Base-by-base conservation (phyloP, 129 eudicot genomes). In the Arctium lappa region DNA sequence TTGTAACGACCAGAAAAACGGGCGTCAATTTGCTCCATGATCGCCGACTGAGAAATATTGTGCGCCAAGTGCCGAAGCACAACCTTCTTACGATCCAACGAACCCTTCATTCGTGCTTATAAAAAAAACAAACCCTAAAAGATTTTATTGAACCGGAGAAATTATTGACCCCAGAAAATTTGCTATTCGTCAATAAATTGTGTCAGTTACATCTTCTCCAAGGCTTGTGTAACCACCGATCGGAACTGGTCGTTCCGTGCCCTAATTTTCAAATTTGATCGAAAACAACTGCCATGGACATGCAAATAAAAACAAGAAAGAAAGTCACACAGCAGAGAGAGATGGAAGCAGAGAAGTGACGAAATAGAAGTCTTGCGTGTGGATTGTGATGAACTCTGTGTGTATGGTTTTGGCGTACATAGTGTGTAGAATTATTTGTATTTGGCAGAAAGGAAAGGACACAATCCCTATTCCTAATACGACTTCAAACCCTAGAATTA, bases 21-120 rank as follows among this genome's bases (percentile, higher is more conserved):
- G 3, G 83, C 78, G 83, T 91, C 98, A 72, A 94, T 82, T 46
- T 91, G 97, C 72, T 94, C 98, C 71, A 79, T 50, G 8, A 94
- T 85, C 92, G 79, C 79, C 65, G 94, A 76, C 89, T 91, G 88
- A 73, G 98, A 80, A 76, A 94, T 88, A 82, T 92, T 85, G 75
- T 90, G 93, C 82, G 97, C 97, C 92, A 94, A 88, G 92, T 90
- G 98, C 88, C 98, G 97, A 9, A 94, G 87, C 89, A 94, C 98
- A 39, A 90, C 94, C 82, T 94, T 94, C 81, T 94, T 90, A 71
- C 98, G 97, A 90, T 89, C 94, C 76, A 80, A 62, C 83, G 86
- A 76, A 42, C 92, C 91, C 88, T 93, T 93, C 97, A 93, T 91
- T 80, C 89, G 89, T 62, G 27, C 34, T 6, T 30, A 1, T 66